These are phyloP conservation scores for Asterella californica DNA, from an alignment of 225 moss, liverwort and hornwort genomes.

Conservation along the genomic window DNA sequence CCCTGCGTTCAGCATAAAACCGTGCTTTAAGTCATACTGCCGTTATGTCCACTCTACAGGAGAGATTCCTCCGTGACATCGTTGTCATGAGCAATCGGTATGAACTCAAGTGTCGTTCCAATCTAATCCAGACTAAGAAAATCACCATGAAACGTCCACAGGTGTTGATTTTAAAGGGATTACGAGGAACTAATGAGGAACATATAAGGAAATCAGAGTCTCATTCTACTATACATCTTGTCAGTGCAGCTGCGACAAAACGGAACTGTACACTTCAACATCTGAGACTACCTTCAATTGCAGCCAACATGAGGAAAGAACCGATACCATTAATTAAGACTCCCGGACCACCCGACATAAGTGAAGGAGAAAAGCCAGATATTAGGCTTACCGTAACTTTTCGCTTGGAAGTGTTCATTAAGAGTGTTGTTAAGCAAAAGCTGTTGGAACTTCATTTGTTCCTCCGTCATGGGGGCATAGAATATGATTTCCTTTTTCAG, in stretches of 20 bases:
- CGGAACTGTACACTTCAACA: no score
- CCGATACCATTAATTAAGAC: neutral
- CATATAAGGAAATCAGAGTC: no score
- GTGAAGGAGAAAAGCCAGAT: neutral
- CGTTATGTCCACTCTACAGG: neutral
- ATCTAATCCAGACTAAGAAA: no score
- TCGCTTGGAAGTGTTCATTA: constrained; percentile 57
- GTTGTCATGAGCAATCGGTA: no score
- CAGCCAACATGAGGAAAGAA: neutral
- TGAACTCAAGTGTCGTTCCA: no score
- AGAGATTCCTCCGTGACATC: neutral
- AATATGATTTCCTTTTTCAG: constrained; percentile 85
- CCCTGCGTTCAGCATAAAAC: constrained; percentile 7
- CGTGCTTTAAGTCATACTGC: neutral
- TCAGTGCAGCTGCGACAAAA: no score
- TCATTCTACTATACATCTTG: no score
- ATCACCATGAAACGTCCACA: no score
- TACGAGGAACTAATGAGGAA: no score
- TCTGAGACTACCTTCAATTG: neutral
- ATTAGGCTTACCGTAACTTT: constrained; percentile 2
- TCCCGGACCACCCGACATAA: neutral
- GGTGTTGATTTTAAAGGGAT: no score
- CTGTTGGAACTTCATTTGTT: constrained; percentile 59
- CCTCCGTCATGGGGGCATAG: constrained; percentile 69
- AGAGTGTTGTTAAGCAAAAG: constrained; percentile 62